A percentile compares a stretch with the other conserved stretches of the same genome.
phyloP scores from a whole-genome alignment of 345 rosid species.

The Eutrema japonicum region DNA sequence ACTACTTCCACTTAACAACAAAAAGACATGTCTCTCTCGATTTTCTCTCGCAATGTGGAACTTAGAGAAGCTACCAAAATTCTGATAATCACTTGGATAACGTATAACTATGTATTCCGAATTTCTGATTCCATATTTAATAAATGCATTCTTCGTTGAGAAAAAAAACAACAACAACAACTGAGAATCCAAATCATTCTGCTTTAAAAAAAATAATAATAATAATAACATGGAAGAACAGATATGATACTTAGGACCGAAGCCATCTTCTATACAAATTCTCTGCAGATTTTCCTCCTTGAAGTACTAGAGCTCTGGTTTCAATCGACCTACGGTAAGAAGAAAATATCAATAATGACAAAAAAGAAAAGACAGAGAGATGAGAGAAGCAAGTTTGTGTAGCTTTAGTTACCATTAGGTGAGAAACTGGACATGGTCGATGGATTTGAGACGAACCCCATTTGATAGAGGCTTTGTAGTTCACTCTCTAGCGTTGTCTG shows the following conservation, averaged over 20 bases:
- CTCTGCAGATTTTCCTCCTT: slow-evolving; percentile 22
- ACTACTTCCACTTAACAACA: no score
- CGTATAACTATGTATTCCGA: background rate
- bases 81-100: slow-evolving; percentile 5
- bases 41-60: no score
- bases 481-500: slow-evolving; percentile 71
- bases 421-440: slow-evolving; percentile 62
- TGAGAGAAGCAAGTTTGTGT: slow-evolving; percentile 15
- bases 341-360: slow-evolving; percentile 1
- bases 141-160: slow-evolving; percentile 37
- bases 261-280: slow-evolving; percentile 45
- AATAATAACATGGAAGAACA: slow-evolving; percentile 35
- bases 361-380: background rate
- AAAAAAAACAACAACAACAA: slow-evolving; percentile 25
- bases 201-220: slow-evolving; percentile 21
- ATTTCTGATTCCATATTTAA: slow-evolving; percentile 18
- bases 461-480: slow-evolving; percentile 71
- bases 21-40: no score
- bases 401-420: slow-evolving; percentile 54
- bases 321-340: slow-evolving; percentile 53
- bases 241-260: slow-evolving; percentile 36
- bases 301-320: slow-evolving; percentile 63
- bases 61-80: background rate
- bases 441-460: slow-evolving; percentile 69
- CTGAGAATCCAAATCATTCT: slow-evolving; percentile 42